Conservation (phyloP, 2,329 filamentous ascomycete genomes). For the Monascus ruber region DNA sequence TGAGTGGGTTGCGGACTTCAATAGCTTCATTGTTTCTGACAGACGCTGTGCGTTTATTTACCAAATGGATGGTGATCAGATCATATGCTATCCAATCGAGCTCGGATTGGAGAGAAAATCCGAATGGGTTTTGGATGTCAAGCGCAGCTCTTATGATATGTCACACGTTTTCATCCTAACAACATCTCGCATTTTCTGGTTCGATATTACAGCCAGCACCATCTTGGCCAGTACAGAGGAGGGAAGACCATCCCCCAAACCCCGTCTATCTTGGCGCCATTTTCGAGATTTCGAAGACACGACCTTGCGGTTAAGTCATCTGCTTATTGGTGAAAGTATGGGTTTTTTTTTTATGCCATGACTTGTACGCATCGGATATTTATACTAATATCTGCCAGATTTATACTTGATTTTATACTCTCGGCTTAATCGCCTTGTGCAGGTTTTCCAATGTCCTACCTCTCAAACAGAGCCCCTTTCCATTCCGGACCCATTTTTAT, state of each 20-base stretch:
- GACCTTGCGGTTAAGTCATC: constrained; percentile 32
- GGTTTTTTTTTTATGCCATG: not conserved
- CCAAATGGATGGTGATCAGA: constrained; percentile 14
- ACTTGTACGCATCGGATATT: not conserved
- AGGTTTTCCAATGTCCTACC: constrained; percentile 21
- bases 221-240: constrained; percentile 10
- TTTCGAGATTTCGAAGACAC: constrained; percentile 44
- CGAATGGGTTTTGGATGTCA: constrained; percentile 47
- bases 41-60: constrained; percentile 33
- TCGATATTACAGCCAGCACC: constrained; percentile 26
- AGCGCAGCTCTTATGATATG: constrained; percentile 29
- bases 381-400: constrained; percentile 14
- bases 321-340: constrained; percentile 23
- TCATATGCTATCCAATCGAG: constrained; percentile 20
- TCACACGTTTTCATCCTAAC: constrained; percentile 44
- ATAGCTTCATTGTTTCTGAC: constrained; percentile 41
- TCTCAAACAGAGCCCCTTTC: constrained; percentile 10
- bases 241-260: constrained; percentile 18
- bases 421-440: constrained; percentile 21
- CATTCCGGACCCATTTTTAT: constrained; percentile 22
- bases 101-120: constrained; percentile 24
- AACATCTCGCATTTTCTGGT: constrained; percentile 37
- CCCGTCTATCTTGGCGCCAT: constrained; percentile 41
- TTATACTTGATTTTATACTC: constrained; percentile 31
- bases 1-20: constrained; percentile 28